Conservation (phyloP, 257 asterid species). For the Leptodermis oblonga region DNA sequence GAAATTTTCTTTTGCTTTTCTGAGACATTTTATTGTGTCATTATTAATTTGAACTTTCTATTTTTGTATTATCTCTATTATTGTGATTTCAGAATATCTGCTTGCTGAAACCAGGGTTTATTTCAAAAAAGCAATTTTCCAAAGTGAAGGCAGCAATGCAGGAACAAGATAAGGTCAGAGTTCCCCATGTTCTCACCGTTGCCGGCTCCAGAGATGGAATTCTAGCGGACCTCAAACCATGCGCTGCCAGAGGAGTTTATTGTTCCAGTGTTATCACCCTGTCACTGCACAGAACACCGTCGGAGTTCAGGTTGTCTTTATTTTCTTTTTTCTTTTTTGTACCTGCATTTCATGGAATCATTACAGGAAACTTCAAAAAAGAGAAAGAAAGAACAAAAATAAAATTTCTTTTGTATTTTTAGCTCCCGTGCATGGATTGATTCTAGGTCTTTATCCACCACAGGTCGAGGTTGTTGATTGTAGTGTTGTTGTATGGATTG, state of each 20-base stretch:
- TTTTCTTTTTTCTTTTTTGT: not conserved
- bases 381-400: too few species aligned
- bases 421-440: too few species aligned
- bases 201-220: conserved; percentile 96
- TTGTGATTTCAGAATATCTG: conserved; percentile 8
- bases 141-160: conserved; percentile 37
- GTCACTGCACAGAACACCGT: conserved; percentile 88
- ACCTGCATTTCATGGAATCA: not conserved
- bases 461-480: too few species aligned
- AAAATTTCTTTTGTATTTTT: too few species aligned
- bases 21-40: not conserved
- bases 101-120: not conserved
- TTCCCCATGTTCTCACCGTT: conserved; percentile 83
- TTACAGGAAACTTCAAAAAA: not conserved
- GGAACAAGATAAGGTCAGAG: conserved; percentile 32
- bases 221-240: conserved; percentile 88
- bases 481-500: too few species aligned
- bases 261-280: conserved; percentile 85
- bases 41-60: not conserved
- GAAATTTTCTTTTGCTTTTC: too few species aligned
- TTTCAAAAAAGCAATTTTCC: conserved; percentile 3
- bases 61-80: not conserved
- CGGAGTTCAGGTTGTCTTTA: conserved; percentile 95
- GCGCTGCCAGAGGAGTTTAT: too few species aligned
- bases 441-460: too few species aligned